Percentiles rank a stretch among this genome's conserved stretches.
Evolutionary conservation across 805 yeast genomes (phyloP).

Genomic region (Starmerella geochares): DNA sequence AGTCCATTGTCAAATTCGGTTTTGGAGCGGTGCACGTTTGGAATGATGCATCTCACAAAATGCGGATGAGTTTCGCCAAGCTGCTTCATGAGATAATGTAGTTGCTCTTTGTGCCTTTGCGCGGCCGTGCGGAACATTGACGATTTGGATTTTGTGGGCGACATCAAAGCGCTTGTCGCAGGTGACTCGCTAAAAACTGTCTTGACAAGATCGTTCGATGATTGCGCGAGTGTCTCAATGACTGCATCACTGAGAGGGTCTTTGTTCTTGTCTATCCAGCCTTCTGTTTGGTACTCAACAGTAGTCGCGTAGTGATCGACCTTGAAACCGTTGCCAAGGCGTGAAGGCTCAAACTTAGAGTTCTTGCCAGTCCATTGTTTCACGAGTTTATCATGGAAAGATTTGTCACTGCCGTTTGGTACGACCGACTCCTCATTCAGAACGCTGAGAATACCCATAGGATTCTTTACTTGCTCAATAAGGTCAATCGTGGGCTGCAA

Average conservation of each 20-base stretch:
- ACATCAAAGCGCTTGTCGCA: neutral
- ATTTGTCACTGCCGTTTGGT: slow-evolving; percentile 75
- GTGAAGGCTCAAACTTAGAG: slow-evolving; percentile 59
- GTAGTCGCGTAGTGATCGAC: slow-evolving; percentile 91
- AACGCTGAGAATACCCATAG: slow-evolving; percentile 70
- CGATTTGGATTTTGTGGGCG: slow-evolving; percentile 22
- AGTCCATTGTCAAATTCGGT: slow-evolving; percentile 60
- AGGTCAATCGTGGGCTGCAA: slow-evolving; percentile 88
- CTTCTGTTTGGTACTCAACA: slow-evolving; percentile 85
- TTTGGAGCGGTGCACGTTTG: slow-evolving; percentile 67
- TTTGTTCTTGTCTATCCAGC: slow-evolving; percentile 89
- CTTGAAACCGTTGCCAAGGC: slow-evolving; percentile 65
- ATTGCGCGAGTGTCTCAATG: slow-evolving; percentile 47
- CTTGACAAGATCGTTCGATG: slow-evolving; percentile 48
- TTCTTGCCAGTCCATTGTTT: slow-evolving; percentile 49
- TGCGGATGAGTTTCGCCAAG: slow-evolving; percentile 81
- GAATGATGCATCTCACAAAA: slow-evolving; percentile 90
- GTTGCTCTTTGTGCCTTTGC: slow-evolving; percentile 78
- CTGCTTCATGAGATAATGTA: slow-evolving; percentile 58
- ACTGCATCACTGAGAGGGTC: slow-evolving; percentile 82
- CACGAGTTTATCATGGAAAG: slow-evolving; percentile 72
- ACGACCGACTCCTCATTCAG: slow-evolving; percentile 92
- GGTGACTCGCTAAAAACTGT: slow-evolving; percentile 37
- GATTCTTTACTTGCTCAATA: slow-evolving; percentile 53
- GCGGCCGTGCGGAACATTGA: slow-evolving; percentile 65